Conservation (phyloP, 2,329 filamentous ascomycete species). For the Curvularia sp. region DNA sequence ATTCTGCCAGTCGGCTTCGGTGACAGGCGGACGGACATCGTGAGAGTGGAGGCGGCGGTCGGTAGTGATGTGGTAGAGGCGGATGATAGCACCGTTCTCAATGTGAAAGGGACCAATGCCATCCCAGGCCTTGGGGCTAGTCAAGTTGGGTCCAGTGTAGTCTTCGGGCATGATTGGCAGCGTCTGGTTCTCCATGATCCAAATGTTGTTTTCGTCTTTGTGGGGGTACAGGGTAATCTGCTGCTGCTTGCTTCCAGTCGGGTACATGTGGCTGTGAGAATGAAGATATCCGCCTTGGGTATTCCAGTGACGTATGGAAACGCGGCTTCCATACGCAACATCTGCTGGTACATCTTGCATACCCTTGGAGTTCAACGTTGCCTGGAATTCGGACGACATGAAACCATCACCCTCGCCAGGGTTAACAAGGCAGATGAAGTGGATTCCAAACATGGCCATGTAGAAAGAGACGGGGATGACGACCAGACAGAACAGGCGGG, state of each 20-base stretch:
- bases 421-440: slow-evolving; percentile 92
- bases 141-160: slow-evolving; percentile 75
- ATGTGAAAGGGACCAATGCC: slow-evolving; percentile 72
- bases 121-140: slow-evolving; percentile 86
- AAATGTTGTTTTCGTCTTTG: slow-evolving; percentile 98
- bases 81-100: slow-evolving; percentile 79
- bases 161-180: slow-evolving; percentile 71
- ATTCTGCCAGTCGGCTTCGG: slow-evolving; percentile 76
- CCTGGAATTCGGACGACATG: slow-evolving; percentile 99
- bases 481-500: slow-evolving; percentile 88
- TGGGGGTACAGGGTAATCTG: slow-evolving; percentile 98
- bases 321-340: slow-evolving; percentile 84
- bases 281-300: slow-evolving; percentile 98
- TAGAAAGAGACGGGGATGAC: slow-evolving; percentile 90
- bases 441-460: slow-evolving; percentile 95
- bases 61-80: slow-evolving; percentile 82
- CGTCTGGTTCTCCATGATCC: slow-evolving; percentile 93
- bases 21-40: slow-evolving; percentile 71
- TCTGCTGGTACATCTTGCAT: slow-evolving; percentile 97
- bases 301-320: slow-evolving; percentile 90
- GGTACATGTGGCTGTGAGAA: slow-evolving; percentile 97
- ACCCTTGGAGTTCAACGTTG: slow-evolving; percentile 92
- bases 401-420: slow-evolving; percentile 98
- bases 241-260: slow-evolving; percentile 95
- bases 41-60: slow-evolving; percentile 94